Evolutionary conservation across 2,329 filamentous ascomycete genomes (phyloP), one percentile per base, ranked within the genome.

Genomic region (Penicillium hesseltinei): DNA sequence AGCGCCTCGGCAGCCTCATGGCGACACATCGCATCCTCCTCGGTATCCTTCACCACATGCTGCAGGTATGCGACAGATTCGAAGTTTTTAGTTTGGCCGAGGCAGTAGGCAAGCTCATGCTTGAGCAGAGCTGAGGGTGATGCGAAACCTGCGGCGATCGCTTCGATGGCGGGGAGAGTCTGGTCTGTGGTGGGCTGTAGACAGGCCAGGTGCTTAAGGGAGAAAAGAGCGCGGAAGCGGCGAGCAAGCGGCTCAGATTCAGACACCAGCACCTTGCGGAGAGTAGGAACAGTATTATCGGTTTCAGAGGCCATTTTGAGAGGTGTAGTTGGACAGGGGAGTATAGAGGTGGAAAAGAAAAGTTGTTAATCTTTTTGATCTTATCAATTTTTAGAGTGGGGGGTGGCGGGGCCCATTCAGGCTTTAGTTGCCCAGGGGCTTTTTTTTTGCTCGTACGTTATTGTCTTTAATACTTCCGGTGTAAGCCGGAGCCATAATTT

Each of bases 1-100:
- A 99, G 82, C 3, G 94, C 94, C 80, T 99, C 94, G 3, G 93
- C 94, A 17, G 94, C 93, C 79, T 99, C 94, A 69, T 99, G 94
- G 66, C 94, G 84, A 75, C 91, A 95, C 92, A 99, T 99, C 38
- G 89, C 77, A 78, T 97, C 92, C 76, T 97, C 91, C n/a, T 85
- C 72, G 62, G 86, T 78, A 74, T 97, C 85, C 64, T 89, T 83
- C 56, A 97, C 80, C 15, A 95, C 91, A 13, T 81, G 77, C 57
- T 87, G 84, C 64, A 99, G 80, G 61, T 86, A 88, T 10, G 87
- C 82, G 10, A 92, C 84, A 0, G 92, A 89, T 45, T 87, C 87
- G 50, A 82, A 76, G 71, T 96, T 91, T 57, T 87, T 87, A 1
- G 90, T 93, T 78, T 99, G 94, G 8, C 94, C 94, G 2, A 99